phyloP scores from a whole-genome alignment of 768 basidiomycete species.

The Mrakia frigida region DNA sequence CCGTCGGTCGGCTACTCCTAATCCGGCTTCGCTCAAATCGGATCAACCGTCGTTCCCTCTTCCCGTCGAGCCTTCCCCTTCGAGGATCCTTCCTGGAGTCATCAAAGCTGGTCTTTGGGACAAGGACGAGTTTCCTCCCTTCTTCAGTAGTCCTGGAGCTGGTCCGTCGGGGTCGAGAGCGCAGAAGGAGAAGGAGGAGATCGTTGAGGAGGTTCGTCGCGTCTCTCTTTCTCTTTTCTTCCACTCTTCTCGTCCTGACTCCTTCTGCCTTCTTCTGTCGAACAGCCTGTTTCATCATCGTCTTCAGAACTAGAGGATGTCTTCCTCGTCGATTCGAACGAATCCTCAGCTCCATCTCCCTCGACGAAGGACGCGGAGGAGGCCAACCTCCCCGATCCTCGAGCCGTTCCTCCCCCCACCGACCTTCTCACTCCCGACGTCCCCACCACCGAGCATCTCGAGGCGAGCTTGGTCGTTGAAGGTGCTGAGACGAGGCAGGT shows the following conservation, averaged over 20 bases:
- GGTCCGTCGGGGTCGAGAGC: neutral
- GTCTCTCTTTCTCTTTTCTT: neutral
- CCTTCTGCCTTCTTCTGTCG: neutral
- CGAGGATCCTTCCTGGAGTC: neutral
- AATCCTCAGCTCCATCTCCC: neutral
- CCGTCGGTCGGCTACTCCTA: neutral
- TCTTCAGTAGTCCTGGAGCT: neutral
- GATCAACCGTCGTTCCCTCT: neutral
- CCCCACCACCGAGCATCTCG: neutral
- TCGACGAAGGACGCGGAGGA: neutral
- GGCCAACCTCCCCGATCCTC: neutral
- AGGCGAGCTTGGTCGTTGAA: neutral
- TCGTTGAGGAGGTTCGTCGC: neutral
- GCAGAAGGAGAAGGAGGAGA: neutral
- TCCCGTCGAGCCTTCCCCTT: neutral
- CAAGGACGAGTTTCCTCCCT: slow-evolving; percentile 1
- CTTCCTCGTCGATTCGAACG: neutral
- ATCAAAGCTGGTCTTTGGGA: slow-evolving; percentile 4
- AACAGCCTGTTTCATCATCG: neutral
- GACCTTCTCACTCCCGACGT: neutral
- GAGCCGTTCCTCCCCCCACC: neutral
- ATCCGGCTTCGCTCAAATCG: neutral
- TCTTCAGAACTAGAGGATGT: neutral
- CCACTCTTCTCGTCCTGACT: neutral
- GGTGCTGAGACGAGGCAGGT: neutral